phyloP scores from a whole-genome alignment of 2,329 filamentous ascomycete species.

The Westerdykella sp. region DNA sequence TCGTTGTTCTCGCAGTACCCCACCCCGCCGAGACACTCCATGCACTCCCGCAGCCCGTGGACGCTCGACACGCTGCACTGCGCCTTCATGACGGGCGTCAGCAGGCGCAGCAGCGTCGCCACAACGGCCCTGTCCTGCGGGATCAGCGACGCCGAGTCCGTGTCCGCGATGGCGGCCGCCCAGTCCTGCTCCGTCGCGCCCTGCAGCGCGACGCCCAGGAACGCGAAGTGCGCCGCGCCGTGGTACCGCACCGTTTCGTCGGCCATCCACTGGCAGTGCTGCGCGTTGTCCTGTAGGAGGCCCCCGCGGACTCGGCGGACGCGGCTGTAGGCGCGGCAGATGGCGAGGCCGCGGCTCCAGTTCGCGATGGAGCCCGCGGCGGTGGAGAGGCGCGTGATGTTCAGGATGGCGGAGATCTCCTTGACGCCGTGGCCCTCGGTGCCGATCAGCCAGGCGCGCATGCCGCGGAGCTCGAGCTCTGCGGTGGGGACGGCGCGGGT shows the following conservation, averaged over 20 bases:
- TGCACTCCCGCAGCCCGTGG: conserved; percentile 49
- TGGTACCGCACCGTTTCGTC: conserved; percentile 52
- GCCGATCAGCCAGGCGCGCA: conserved; percentile 54
- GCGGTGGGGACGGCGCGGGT: conserved; percentile 65
- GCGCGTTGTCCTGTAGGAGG: conserved; percentile 47
- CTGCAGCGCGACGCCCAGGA: conserved; percentile 50
- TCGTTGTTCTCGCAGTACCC: conserved; percentile 60
- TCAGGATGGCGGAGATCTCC: conserved; percentile 63
- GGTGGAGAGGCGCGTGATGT: conserved; percentile 58
- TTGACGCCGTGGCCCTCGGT: conserved; percentile 59
- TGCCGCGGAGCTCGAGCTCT: conserved; percentile 53
- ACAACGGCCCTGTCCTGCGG: conserved; percentile 13
- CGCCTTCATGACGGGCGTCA: conserved; percentile 23
- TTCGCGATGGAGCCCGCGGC: conserved; percentile 49
- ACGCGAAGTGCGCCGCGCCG: conserved; percentile 51
- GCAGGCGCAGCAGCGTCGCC: conserved; percentile 14
- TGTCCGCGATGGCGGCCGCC: conserved; percentile 16
- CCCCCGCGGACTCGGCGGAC: conserved; percentile 49
- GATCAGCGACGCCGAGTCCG: conserved; percentile 18
- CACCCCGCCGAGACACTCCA: conserved; percentile 61
- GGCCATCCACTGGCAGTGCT: conserved; percentile 56
- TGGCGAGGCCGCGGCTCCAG: conserved; percentile 51
- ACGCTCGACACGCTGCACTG: conserved; percentile 26
- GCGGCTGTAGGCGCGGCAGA: conserved; percentile 53
- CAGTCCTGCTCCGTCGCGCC: conserved; percentile 48